Base-by-base conservation (phyloP, 257 asterid genomes). In the Solanum tarijense region DNA sequence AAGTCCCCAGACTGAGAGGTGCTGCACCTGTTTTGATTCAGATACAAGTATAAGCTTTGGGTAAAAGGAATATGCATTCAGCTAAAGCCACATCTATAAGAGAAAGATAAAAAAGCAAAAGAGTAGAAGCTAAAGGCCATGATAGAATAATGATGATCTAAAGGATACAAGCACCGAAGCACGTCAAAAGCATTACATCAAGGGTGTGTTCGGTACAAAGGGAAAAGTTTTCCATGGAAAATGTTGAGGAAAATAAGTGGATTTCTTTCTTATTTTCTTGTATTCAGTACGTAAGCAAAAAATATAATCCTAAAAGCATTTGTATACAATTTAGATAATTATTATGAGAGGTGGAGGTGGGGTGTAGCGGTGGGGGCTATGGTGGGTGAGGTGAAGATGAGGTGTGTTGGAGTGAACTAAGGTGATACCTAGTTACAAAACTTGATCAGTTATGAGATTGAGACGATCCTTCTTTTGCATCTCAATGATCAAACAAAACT, bases 1-100 rank as follows among this genome's bases (percentile, higher is more conserved):
- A 96, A 90, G 91, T 93, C 98, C 58, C 98, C 99, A 79, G 90
- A 93, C 84, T 92, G 92, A 32, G 95, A 92, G 87, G 96, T 96
- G 89, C 99, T 96, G 91, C 99, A 96, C 91, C 99, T 96, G 94
- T 91, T 88, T 87, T 89, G 88, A 90, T 38, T 78, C 73, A 25
- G 35, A 41, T 43, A 18, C 38, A 79, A 43, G 65, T 41, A 79
- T 79, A 25, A 79, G 84, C 38, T 79, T 79, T 6, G 38, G 65
- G 65, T 25, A 27, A 79, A 79, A 43, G 52, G 52, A 35, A 74
- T 20, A 35, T 35, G 82, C 82, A 74, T 74, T 74, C 48, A 74
- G 82, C 52, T 74, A 74, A 74, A 35, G 52, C 83, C 48, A 73
- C 31, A 34, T 1, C 31, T 74, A 35, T 36, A 36, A 74, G 83